A percentile compares a stretch with the other conserved stretches of the same genome.
Evolutionary conservation across 1,284 basidiomycete genomes (phyloP).

Genomic region (Marasmius oreades): DNA sequence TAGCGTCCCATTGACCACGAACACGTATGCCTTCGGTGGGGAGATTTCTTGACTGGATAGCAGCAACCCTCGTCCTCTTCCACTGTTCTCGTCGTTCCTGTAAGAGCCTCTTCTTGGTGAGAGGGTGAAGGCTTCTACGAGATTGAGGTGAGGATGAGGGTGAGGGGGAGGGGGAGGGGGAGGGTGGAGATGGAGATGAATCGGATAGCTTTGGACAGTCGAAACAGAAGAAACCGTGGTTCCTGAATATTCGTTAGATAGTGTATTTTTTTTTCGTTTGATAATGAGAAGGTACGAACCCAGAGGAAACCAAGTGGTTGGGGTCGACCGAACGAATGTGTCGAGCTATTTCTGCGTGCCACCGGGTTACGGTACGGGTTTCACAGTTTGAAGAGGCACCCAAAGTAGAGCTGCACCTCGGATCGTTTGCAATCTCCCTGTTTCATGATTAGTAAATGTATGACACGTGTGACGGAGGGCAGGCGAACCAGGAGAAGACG

Average conservation of each 20-base stretch:
- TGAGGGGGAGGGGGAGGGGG: conserved; percentile 31
- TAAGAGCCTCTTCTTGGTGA: conserved; percentile 43
- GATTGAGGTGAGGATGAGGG: conserved; percentile 35
- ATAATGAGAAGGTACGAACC: conserved; percentile 36
- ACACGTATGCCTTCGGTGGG: conserved; percentile 42
- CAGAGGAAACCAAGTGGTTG: conserved; percentile 62
- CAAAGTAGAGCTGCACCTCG: conserved; percentile 57
- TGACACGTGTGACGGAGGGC: background rate
- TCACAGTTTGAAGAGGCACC: conserved; percentile 38
- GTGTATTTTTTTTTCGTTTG: background rate
- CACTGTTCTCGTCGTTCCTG: conserved; percentile 42
- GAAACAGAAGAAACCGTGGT: conserved; percentile 55
- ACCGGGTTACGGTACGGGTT: conserved; percentile 48
- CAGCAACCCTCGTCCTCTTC: conserved; percentile 33
- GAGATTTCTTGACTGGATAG: conserved; percentile 24
- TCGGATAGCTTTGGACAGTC: conserved; percentile 57
- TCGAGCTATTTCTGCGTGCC: conserved; percentile 47
- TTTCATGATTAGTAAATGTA: background rate
- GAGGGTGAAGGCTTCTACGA: conserved; percentile 31
- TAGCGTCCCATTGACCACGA: conserved; percentile 57
- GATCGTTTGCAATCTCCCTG: conserved; percentile 63
- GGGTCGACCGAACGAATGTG: conserved; percentile 49
- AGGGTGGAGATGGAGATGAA: conserved; percentile 25
- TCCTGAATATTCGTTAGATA: conserved; percentile 29
- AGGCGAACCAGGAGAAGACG: conserved; percentile 47